Percentiles rank a stretch among this genome's conserved stretches.
These are phyloP conservation scores for Pleochaeta shiraiana DNA, from an alignment of 2,329 filamentous ascomycete genomes.

Conservation along the genomic window DNA sequence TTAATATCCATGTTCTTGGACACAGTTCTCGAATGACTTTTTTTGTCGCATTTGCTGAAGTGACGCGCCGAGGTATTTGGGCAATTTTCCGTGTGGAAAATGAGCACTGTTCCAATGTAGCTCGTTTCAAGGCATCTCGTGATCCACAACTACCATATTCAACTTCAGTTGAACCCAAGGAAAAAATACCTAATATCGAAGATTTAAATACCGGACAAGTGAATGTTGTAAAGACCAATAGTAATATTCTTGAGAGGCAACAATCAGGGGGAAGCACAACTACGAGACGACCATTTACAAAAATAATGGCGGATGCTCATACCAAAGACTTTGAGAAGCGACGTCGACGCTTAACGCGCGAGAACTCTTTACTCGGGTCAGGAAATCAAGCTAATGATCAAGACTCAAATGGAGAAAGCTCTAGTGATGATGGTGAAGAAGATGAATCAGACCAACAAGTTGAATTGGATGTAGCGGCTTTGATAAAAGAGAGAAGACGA, in stretches of 20 bases:
- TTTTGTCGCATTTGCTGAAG: conserved; percentile 53
- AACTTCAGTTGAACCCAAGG: conserved; percentile 9
- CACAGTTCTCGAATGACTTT: conserved; percentile 73
- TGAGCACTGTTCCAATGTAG: conserved; percentile 86
- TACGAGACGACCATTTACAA: conserved; percentile 24
- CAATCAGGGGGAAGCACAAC: neutral
- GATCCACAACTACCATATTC: conserved; percentile 70
- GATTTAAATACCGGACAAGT: conserved; percentile 11
- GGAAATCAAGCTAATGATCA: neutral
- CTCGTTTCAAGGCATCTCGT: conserved; percentile 69
- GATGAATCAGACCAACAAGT: conserved; percentile 12
- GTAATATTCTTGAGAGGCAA: neutral
- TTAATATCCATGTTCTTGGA: conserved; percentile 58
- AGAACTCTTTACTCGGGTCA: neutral
- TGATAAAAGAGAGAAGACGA: conserved; percentile 9
- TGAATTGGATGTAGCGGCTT: conserved; percentile 10
- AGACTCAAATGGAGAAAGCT: conserved; percentile 4
- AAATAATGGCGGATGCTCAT: conserved; percentile 65
- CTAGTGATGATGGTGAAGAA: conserved; percentile 9
- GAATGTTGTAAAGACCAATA: neutral
- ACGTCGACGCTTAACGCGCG: conserved; percentile 22
- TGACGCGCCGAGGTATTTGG: conserved; percentile 77
- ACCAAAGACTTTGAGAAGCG: conserved; percentile 82
- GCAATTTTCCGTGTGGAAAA: conserved; percentile 89
- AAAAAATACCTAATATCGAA: conserved; percentile 10